phyloP scores from a whole-genome alignment of 345 rosid species.

The Acer campestre region DNA sequence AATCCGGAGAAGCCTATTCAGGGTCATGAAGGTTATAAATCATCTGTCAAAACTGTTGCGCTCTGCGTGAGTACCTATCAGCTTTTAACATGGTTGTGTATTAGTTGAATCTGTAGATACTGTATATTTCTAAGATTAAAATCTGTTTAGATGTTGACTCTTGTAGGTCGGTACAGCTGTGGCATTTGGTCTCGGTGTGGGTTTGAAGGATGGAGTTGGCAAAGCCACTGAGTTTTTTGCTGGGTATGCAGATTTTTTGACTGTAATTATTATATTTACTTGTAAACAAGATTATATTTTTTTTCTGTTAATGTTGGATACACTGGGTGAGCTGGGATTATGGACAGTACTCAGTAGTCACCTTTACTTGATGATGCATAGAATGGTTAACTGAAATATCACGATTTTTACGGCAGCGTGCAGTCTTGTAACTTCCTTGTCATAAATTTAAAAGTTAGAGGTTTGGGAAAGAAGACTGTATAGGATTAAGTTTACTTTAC shows the following conservation, averaged over 20 bases:
- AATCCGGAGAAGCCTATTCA: conserved; percentile 31
- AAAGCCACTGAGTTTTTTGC: conserved; percentile 93
- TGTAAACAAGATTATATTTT: background rate
- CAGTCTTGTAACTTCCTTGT: background rate
- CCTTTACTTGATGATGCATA: background rate
- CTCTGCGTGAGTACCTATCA: conserved; percentile 61
- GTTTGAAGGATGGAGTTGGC: conserved; percentile 73
- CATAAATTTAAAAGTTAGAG: background rate
- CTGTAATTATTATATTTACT: background rate
- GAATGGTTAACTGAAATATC: background rate
- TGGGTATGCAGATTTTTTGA: conserved; percentile 48
- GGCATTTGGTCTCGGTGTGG: conserved; percentile 80
- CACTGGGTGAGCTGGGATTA: background rate
- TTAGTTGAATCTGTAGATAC: conserved; percentile 6
- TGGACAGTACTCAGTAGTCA: background rate
- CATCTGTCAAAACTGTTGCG: conserved; percentile 77
- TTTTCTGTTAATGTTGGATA: background rate
- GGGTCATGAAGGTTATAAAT: conserved; percentile 41
- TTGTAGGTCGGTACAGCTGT: conserved; percentile 70
- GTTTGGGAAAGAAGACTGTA: background rate
- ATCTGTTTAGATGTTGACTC: conserved; percentile 20
- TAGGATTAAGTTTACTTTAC: background rate
- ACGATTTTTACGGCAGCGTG: background rate
- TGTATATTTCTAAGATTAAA: conserved; percentile 19
- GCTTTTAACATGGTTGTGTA: conserved; percentile 7